These are phyloP conservation scores for Carex myosuroides DNA, from an alignment of 176 grass and related monocot genomes.

Conservation along the genomic window DNA sequence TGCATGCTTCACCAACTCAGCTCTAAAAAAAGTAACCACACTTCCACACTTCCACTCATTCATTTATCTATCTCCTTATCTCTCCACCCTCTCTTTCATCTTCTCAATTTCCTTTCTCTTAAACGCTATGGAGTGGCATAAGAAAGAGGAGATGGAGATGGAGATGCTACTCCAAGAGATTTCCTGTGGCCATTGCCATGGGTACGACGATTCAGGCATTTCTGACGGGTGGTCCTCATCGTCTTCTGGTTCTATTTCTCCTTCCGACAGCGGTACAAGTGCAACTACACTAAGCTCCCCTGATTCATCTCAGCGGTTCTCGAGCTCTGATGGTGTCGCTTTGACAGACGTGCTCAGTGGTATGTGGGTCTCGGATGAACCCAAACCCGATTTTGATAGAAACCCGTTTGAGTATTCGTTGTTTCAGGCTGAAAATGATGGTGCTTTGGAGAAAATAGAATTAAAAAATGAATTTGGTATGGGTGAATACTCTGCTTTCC, in stretches of 20 bases:
- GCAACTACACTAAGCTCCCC: slow-evolving; percentile 22
- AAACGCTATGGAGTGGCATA: slow-evolving; percentile 9
- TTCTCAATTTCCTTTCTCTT: not conserved
- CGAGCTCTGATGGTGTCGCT: not conserved
- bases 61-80: slow-evolving; percentile 6
- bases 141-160: slow-evolving; percentile 70
- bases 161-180: slow-evolving; percentile 77
- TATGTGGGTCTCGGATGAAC: slow-evolving; percentile 16
- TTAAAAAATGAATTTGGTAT: slow-evolving; percentile 4
- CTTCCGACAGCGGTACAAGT: slow-evolving; percentile 29
- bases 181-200: slow-evolving; percentile 35
- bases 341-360: not conserved
- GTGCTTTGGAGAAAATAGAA: not conserved
- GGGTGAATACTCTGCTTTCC: not conserved
- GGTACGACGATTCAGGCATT: not conserved
- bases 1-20: slow-evolving; percentile 50
- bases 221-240: not conserved
- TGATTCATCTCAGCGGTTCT: not conserved
- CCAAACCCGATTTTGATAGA: slow-evolving; percentile 1
- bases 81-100: not conserved
- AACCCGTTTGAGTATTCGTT: slow-evolving; percentile 16
- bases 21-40: slow-evolving; percentile 31
- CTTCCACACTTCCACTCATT: not conserved
- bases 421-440: not conserved
- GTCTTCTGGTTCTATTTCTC: slow-evolving; percentile 32